Percentiles rank a stretch among this genome's conserved stretches.
These are phyloP conservation scores for Cordyceps javanica DNA, from an alignment of 2,329 filamentous ascomycete genomes.

Conservation along the genomic window DNA sequence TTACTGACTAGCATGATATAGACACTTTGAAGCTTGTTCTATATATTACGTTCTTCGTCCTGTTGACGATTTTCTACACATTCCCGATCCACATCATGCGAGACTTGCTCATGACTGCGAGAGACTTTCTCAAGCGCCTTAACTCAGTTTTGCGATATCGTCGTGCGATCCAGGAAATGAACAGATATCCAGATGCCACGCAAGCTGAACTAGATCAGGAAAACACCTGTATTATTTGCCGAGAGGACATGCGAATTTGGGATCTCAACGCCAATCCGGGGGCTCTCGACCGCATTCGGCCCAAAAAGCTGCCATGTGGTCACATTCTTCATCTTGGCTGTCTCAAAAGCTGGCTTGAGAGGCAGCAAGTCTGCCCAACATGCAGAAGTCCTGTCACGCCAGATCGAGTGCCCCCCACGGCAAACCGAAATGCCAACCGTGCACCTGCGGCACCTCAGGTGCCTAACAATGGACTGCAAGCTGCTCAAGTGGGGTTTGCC, in stretches of 20 bases:
- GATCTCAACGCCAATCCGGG: slow-evolving; percentile 49
- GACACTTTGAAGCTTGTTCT: slow-evolving; percentile 89
- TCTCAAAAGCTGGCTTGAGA: slow-evolving; percentile 92
- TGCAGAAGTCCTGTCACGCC: slow-evolving; percentile 71
- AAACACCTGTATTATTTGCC: slow-evolving; percentile 95
- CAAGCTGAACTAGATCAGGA: slow-evolving; percentile 77
- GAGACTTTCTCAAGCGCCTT: slow-evolving; percentile 87
- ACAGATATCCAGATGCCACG: slow-evolving; percentile 86
- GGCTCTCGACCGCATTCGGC: slow-evolving; percentile 75
- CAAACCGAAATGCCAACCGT: slow-evolving; percentile 20
- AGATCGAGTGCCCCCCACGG: slow-evolving; percentile 22
- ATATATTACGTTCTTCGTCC: slow-evolving; percentile 87
- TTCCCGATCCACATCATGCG: slow-evolving; percentile 94
- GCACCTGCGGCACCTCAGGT: slow-evolving; percentile 18
- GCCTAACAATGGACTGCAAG: slow-evolving; percentile 11
- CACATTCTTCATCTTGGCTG: slow-evolving; percentile 94
- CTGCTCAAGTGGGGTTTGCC: not conserved
- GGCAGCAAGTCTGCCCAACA: slow-evolving; percentile 94
- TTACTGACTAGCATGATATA: slow-evolving; percentile 27
- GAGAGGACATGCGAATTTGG: slow-evolving; percentile 92
- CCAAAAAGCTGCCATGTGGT: slow-evolving; percentile 94
- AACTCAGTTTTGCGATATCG: slow-evolving; percentile 83
- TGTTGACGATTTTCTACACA: slow-evolving; percentile 89
- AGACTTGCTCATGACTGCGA: slow-evolving; percentile 88
- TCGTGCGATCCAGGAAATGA: slow-evolving; percentile 90